A percentile compares a stretch with the other conserved stretches of the same genome.
These are phyloP conservation scores for Rosa lucieae DNA, from an alignment of 306 rosid species.

Conservation along the genomic window DNA sequence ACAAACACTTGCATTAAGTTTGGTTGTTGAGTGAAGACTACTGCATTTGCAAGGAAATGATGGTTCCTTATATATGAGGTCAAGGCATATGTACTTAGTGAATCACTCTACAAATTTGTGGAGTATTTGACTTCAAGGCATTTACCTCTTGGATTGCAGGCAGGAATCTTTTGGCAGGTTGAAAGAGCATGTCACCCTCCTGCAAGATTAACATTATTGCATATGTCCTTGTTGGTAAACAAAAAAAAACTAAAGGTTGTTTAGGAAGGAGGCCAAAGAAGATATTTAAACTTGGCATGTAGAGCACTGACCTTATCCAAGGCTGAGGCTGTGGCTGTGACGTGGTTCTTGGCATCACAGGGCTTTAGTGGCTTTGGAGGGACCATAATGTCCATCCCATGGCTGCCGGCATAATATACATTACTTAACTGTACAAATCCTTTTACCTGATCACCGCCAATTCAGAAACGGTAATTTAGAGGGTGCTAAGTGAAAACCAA, in stretches of 20 bases:
- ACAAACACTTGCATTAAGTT: conserved; percentile 3
- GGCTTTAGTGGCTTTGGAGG: conserved; percentile 47
- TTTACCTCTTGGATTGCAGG: conserved; percentile 73
- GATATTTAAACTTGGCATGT: background rate
- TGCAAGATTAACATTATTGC: conserved; percentile 18
- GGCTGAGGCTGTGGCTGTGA: conserved; percentile 15
- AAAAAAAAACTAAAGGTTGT: background rate
- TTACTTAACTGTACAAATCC: conserved; percentile 70
- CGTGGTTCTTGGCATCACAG: conserved; percentile 33
- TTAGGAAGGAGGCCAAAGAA: background rate
- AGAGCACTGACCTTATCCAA: conserved; percentile 37
- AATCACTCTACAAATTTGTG: background rate
- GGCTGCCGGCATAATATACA: conserved; percentile 94
- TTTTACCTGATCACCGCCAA: conserved; percentile 51
- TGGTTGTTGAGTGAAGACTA: background rate
- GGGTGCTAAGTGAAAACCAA: background rate
- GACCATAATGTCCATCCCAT: conserved; percentile 94
- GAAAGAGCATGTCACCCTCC: conserved; percentile 67
- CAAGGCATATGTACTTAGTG: background rate
- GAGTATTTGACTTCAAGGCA: background rate
- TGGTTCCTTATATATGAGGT: background rate
- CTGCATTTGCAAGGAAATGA: background rate
- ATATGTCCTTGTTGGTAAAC: background rate
- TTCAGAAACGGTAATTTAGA: background rate
- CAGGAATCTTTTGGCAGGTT: conserved; percentile 81